Evolutionary conservation across 108 stramenopile species (phyloP), one percentile per base, ranked within the genome.

Genomic region (Nitzschia sp.): DNA sequence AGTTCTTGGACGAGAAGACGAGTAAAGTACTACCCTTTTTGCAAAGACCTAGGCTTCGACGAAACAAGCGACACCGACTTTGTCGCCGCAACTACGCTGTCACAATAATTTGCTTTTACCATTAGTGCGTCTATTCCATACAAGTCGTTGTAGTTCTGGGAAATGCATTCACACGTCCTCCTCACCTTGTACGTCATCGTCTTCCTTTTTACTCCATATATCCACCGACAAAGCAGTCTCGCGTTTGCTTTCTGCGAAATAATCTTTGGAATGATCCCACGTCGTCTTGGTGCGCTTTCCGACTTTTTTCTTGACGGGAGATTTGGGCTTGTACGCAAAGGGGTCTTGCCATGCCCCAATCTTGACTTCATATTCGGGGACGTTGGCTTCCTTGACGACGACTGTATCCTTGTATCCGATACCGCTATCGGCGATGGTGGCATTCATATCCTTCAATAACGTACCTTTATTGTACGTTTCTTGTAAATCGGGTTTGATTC

Each of bases 301-400:
- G 6, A 30, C 61, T 38, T 42, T 63, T 57, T 57, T 57, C 61
- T 63, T 63, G 18, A 9, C 4, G 6, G n/a, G 11, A 24, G 5
- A 45, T 11, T 45, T 63, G 23, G 61, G 61, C 2, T 5, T 63
- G 36, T 46, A 63, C 21, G 4, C 6, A 31, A 63, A 63, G 5
- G 61, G 61, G 45, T 63, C 36, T 46, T 63, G 61, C 61, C 61
- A 63, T 19, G 17, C 36, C 3, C 45, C 36, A n/a, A 63, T 63
- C 13, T 46, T 17, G 61, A 63, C 61, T 25, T 46, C 42, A 21
- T 24, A 63, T 26, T 42, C 45, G 42, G 61, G 61, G 9, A 63
- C 23, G 15, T 45, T 26, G 18, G 5, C 31, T 32, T 57, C 56
- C 31, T 57, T 32, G 30, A 57, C 56, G 5, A 57, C 21, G 30